Conservation (phyloP, 176 grass and related monocot species). For the Avena sativa region DNA sequence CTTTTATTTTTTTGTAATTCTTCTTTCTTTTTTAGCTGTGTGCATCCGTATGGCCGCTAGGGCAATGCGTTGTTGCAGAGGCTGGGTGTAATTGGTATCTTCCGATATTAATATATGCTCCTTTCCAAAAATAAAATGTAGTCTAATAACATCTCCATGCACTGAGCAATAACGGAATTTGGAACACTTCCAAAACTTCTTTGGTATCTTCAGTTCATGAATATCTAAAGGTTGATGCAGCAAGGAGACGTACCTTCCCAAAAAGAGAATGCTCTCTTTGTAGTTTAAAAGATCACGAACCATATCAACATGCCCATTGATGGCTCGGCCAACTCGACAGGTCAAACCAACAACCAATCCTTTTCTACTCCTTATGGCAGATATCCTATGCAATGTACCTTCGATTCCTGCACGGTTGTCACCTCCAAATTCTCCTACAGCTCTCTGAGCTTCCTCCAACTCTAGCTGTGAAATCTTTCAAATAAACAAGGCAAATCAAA, state of each 20-base stretch:
- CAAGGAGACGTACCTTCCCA: conserved; percentile 67
- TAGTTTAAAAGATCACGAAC: conserved; percentile 85
- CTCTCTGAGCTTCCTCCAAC: conserved; percentile 78
- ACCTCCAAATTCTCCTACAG: conserved; percentile 94
- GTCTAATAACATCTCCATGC: too few species aligned
- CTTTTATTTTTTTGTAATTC: too few species aligned
- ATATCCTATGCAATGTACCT: conserved; percentile 99
- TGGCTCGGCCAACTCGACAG: conserved; percentile 91
- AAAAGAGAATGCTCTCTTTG: conserved; percentile 93
- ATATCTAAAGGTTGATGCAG: conserved; percentile 29
- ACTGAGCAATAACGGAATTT: too few species aligned
- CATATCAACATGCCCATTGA: conserved; percentile 95
- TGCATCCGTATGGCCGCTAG: too few species aligned
- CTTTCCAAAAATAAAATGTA: too few species aligned
- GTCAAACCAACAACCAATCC: conserved; percentile 92
- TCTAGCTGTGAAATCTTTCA: conserved; percentile 87
- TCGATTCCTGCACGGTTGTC: conserved; percentile 92
- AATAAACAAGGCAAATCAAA: neutral
- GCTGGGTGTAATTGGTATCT: too few species aligned
- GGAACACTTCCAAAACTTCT: neutral
- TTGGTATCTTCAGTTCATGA: neutral
- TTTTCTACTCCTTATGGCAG: conserved; percentile 97
- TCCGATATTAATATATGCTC: too few species aligned
- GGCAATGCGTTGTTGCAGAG: too few species aligned
- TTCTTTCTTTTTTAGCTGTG: too few species aligned